phyloP scores from a whole-genome alignment of 306 rosid genomes.

The Prunus campanulata region DNA sequence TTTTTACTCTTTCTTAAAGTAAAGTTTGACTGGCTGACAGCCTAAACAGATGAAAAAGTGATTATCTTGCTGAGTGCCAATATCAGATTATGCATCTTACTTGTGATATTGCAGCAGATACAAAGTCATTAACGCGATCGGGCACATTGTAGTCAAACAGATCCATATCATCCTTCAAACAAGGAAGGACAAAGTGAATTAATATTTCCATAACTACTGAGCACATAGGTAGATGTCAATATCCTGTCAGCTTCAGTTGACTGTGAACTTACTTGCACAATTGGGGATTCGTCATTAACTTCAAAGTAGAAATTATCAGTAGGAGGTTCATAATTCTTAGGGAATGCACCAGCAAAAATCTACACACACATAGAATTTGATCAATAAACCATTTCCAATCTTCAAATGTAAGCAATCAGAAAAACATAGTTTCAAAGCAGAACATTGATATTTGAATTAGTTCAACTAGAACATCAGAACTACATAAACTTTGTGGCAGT shows the following conservation, averaged over 20 bases:
- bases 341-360: constrained; percentile 77
- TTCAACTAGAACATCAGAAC: not conserved
- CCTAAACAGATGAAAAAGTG: not conserved
- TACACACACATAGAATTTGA: constrained; percentile 16
- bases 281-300: constrained; percentile 53
- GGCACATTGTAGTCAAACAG: constrained; percentile 80
- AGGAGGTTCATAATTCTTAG: constrained; percentile 78
- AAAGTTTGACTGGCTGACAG: constrained; percentile 9
- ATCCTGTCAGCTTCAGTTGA: constrained; percentile 7
- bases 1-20: constrained; percentile 37
- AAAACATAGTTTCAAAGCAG: not conserved
- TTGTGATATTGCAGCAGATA: constrained; percentile 69
- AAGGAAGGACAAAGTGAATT: constrained; percentile 4
- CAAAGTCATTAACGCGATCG: constrained; percentile 67
- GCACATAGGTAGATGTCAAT: not conserved
- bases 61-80: not conserved
- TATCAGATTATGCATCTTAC: constrained; percentile 33
- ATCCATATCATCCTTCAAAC: constrained; percentile 59
- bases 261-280: constrained; percentile 57
- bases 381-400: not conserved
- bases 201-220: not conserved
- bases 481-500: not conserved
- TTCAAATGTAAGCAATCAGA: not conserved
- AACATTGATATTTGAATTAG: not conserved
- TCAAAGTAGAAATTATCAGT: constrained; percentile 54